Evolutionary conservation across 768 basidiomycete species (phyloP).

Genomic region (Ramaria sp.): DNA sequence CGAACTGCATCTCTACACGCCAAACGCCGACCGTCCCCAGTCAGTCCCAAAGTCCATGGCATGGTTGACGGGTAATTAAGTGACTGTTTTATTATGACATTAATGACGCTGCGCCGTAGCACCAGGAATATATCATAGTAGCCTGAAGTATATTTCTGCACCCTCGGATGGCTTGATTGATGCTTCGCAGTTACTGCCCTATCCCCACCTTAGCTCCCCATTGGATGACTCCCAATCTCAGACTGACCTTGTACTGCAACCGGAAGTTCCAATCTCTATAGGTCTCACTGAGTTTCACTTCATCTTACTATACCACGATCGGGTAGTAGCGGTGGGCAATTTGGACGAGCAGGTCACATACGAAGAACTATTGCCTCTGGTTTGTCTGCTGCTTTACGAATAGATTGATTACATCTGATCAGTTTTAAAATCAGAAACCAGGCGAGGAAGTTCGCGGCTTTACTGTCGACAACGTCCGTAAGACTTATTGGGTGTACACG

Average conservation of each 20-base stretch:
- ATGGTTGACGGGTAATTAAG: slow-evolving; percentile 73
- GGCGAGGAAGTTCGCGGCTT: slow-evolving; percentile 66
- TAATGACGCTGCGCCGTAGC: slow-evolving; percentile 29
- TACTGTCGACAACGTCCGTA: slow-evolving; percentile 73
- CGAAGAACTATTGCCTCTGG: slow-evolving; percentile 75
- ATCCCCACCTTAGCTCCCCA: slow-evolving; percentile 37
- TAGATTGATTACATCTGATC: background rate
- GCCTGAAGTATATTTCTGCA: slow-evolving; percentile 55
- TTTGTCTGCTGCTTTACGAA: slow-evolving; percentile 25
- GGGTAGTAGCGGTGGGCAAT: slow-evolving; percentile 66
- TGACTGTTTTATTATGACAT: background rate
- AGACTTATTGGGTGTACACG: slow-evolving; percentile 93
- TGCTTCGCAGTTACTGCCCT: slow-evolving; percentile 68
- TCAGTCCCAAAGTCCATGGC: slow-evolving; percentile 69
- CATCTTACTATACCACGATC: slow-evolving; percentile 71
- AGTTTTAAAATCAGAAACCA: slow-evolving; percentile 44
- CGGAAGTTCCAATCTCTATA: slow-evolving; percentile 59
- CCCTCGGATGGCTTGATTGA: slow-evolving; percentile 64
- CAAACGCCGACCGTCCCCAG: slow-evolving; percentile 55
- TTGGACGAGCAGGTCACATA: slow-evolving; percentile 75
- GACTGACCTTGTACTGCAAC: slow-evolving; percentile 9
- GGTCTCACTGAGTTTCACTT: slow-evolving; percentile 90
- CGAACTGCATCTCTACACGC: slow-evolving; percentile 72
- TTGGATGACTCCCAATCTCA: slow-evolving; percentile 22
- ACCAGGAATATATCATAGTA: slow-evolving; percentile 83